phyloP scores from a whole-genome alignment of 176 grass and related monocot genomes.

The Bothriochloa decipiens region DNA sequence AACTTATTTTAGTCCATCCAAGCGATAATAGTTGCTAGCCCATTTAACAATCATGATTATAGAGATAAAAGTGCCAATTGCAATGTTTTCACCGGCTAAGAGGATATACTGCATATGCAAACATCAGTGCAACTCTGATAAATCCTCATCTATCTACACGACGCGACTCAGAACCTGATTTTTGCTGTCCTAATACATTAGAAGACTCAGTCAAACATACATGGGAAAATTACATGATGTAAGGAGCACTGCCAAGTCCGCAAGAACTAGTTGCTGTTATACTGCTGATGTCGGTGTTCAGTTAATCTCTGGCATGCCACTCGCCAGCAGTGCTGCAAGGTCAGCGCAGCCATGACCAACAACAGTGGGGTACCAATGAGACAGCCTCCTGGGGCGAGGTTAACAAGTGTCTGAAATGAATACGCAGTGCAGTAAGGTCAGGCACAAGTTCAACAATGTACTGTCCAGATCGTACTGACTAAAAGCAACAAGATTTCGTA shows the following conservation, averaged over 20 bases:
- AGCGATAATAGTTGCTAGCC: neutral
- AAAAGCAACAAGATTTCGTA: neutral
- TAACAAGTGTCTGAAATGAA: constrained; percentile 83
- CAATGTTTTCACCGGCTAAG: neutral
- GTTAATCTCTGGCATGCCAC: constrained; percentile 75
- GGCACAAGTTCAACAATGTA: constrained; percentile 17
- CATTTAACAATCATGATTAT: neutral
- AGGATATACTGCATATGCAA: neutral
- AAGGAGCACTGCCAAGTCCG: neutral
- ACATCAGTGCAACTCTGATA: neutral
- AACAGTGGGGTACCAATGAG: constrained; percentile 68
- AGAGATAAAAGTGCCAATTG: neutral
- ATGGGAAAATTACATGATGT: constrained; percentile 26
- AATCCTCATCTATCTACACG: neutral
- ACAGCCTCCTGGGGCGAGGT: constrained; percentile 83
- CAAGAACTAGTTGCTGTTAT: constrained; percentile 49
- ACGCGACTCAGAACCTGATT: neutral
- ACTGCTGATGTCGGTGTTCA: constrained; percentile 54
- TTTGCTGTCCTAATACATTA: neutral
- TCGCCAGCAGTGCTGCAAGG: constrained; percentile 78
- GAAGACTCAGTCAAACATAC: neutral
- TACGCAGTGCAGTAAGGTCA: constrained; percentile 9
- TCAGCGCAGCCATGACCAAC: constrained; percentile 51
- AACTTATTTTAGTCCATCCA: neutral
- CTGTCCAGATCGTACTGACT: constrained; percentile 9